Evolutionary conservation across 257 asterid species (phyloP).

Genomic region (Ilex aquifolium): DNA sequence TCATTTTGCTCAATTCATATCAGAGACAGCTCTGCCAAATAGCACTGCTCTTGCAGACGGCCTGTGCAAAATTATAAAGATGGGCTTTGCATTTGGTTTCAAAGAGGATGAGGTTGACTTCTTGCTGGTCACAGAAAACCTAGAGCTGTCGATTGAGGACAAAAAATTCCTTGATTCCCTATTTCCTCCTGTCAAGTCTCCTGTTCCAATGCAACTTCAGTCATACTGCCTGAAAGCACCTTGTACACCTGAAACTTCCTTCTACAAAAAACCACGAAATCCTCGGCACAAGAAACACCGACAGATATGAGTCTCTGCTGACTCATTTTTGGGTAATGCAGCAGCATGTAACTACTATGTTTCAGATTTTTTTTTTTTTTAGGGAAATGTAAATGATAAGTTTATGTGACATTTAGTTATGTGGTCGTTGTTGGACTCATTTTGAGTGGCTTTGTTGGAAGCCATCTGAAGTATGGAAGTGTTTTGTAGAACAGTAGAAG

Average conservation of each 20-base stretch:
- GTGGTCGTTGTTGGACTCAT: no score
- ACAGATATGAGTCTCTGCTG: no score
- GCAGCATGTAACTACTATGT: no score
- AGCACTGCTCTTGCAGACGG: not conserved
- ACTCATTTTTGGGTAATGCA: no score
- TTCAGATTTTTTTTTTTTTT: no score
- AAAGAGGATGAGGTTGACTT: not conserved
- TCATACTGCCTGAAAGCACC: not conserved
- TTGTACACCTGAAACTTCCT: not conserved
- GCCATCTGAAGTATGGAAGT: no score
- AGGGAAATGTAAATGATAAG: no score
- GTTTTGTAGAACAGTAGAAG: no score
- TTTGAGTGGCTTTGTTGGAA: no score
- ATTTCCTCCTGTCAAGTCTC: not conserved
- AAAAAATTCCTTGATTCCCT: not conserved
- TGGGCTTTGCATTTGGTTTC: not conserved
- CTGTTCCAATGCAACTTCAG: not conserved
- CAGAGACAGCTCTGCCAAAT: not conserved
- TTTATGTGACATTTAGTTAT: no score
- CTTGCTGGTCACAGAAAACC: not conserved
- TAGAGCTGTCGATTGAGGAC: not conserved
- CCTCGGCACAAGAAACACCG: not conserved
- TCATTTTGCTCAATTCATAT: not conserved
- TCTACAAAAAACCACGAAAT: not conserved
- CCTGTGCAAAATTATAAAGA: not conserved